These are phyloP conservation scores for Mycena vulgaris DNA, from an alignment of 768 basidiomycete species.

Conservation along the genomic window DNA sequence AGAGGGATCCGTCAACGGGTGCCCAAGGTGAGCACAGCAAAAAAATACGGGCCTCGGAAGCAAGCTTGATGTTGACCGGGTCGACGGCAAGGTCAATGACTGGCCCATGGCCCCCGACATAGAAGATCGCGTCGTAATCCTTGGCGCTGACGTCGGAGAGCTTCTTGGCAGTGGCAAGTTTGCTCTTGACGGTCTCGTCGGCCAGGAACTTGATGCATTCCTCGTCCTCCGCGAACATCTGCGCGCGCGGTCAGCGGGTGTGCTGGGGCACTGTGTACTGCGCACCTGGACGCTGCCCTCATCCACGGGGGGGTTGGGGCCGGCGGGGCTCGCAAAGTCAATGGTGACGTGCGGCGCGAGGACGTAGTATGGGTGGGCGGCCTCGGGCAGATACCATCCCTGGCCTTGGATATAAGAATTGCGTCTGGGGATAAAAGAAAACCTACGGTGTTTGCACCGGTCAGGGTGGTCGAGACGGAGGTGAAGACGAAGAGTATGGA, in stretches of 20 bases:
- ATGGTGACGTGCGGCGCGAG: slow-evolving; percentile 66
- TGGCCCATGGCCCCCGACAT: slow-evolving; percentile 79
- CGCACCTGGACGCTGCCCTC: slow-evolving; percentile 65
- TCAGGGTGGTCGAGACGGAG: slow-evolving; percentile 72
- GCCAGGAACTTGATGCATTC: slow-evolving; percentile 70
- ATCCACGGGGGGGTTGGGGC: slow-evolving; percentile 82
- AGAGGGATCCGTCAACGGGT: not conserved
- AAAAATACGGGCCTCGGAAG: slow-evolving; percentile 61
- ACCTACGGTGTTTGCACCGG: slow-evolving; percentile 64
- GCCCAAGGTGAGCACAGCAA: not conserved
- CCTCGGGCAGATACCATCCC: slow-evolving; percentile 88
- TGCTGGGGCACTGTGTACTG: not conserved
- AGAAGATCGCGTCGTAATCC: slow-evolving; percentile 84
- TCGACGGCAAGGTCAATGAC: slow-evolving; percentile 79
- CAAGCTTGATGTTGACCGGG: slow-evolving; percentile 69
- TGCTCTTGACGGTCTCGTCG: slow-evolving; percentile 66
- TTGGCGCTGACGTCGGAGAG: slow-evolving; percentile 69
- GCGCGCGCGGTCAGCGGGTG: not conserved
- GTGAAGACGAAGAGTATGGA: slow-evolving; percentile 83
- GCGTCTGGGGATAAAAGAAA: not conserved
- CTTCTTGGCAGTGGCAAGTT: slow-evolving; percentile 71
- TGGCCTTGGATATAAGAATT: slow-evolving; percentile 41
- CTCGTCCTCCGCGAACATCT: slow-evolving; percentile 70
- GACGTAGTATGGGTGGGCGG: slow-evolving; percentile 79
- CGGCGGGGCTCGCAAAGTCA: slow-evolving; percentile 73